These are phyloP conservation scores for Isoetes engelmannii DNA, from an alignment of 83 land plant species.

Conservation along the genomic window DNA sequence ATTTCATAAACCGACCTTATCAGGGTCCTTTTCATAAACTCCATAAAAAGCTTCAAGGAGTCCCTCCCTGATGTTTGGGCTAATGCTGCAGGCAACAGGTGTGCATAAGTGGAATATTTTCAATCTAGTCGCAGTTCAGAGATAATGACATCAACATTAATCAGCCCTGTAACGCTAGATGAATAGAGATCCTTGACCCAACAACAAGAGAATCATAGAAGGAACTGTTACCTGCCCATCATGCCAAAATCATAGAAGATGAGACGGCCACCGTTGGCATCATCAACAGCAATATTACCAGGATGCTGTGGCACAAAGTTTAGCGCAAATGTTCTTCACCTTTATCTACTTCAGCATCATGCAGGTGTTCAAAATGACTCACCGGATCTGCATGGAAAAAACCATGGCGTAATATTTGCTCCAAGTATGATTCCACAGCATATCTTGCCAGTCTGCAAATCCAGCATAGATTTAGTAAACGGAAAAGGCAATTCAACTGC, in stretches of 20 bases:
- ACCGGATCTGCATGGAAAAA: conserved; percentile 99
- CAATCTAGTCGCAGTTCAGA: neutral
- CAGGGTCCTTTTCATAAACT: conserved; percentile 93
- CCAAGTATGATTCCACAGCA: conserved; percentile 98
- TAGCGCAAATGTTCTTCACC: too few species aligned
- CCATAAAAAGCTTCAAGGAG: conserved; percentile 93
- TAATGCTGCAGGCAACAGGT: conserved; percentile 59
- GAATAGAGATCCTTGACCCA: neutral
- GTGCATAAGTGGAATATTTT: conserved; percentile 5
- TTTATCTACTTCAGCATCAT: too few species aligned
- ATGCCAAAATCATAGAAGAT: conserved; percentile 99
- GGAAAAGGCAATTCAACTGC: too few species aligned
- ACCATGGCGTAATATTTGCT: conserved; percentile 95
- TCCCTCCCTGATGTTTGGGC: conserved; percentile 93
- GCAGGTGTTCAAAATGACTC: too few species aligned
- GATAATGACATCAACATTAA: conserved; percentile 1
- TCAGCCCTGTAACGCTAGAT: neutral
- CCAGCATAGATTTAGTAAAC: too few species aligned
- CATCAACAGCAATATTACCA: conserved; percentile 99
- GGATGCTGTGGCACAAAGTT: conserved; percentile 99
- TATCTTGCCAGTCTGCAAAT: conserved; percentile 86
- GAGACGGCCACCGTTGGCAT: conserved; percentile 92
- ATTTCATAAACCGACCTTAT: conserved; percentile 54
- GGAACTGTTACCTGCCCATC: conserved; percentile 95
- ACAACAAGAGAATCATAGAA: too few species aligned